Evolutionary conservation across 2,329 filamentous ascomycete species (phyloP).

Genomic region (Ascomycota sp.): DNA sequence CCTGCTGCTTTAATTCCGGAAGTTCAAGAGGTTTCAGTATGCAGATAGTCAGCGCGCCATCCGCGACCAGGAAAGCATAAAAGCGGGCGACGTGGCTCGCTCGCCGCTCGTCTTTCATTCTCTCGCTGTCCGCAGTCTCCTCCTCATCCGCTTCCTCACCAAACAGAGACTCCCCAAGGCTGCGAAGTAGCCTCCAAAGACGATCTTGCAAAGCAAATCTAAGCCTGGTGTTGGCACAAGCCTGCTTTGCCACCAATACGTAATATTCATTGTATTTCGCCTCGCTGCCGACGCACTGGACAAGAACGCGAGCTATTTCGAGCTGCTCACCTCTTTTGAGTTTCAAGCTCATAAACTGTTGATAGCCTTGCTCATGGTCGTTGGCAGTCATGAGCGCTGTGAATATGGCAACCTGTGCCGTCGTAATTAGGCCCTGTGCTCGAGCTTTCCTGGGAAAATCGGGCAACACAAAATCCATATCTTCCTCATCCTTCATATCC

Average conservation of each 20-base stretch:
- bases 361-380: slow-evolving; percentile 67
- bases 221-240: slow-evolving; percentile 57
- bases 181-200: slow-evolving; percentile 69
- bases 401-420: slow-evolving; percentile 79
- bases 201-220: slow-evolving; percentile 74
- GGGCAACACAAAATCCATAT: slow-evolving; percentile 30
- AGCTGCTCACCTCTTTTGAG: slow-evolving; percentile 76
- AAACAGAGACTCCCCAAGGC: slow-evolving; percentile 63
- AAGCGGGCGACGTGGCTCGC: slow-evolving; percentile 32
- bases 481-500: slow-evolving; percentile 19
- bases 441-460: slow-evolving; percentile 56
- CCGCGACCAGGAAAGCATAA: slow-evolving; percentile 29
- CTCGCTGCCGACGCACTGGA: slow-evolving; percentile 74
- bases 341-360: slow-evolving; percentile 59
- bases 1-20: slow-evolving; percentile 54
- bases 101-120: slow-evolving; percentile 26
- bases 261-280: slow-evolving; percentile 84
- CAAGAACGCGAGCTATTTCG: slow-evolving; percentile 70
- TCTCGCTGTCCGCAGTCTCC: slow-evolving; percentile 24
- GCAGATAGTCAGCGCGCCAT: slow-evolving; percentile 22
- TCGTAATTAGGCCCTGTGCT: slow-evolving; percentile 70
- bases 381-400: slow-evolving; percentile 70
- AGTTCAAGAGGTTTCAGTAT: slow-evolving; percentile 56
- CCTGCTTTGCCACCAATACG: slow-evolving; percentile 57
- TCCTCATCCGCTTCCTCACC: slow-evolving; percentile 41